A percentile compares a stretch with the other conserved stretches of the same genome.
Evolutionary conservation across 441 rosid genomes (phyloP).

Genomic region (Pelargonium myrrhifolium): DNA sequence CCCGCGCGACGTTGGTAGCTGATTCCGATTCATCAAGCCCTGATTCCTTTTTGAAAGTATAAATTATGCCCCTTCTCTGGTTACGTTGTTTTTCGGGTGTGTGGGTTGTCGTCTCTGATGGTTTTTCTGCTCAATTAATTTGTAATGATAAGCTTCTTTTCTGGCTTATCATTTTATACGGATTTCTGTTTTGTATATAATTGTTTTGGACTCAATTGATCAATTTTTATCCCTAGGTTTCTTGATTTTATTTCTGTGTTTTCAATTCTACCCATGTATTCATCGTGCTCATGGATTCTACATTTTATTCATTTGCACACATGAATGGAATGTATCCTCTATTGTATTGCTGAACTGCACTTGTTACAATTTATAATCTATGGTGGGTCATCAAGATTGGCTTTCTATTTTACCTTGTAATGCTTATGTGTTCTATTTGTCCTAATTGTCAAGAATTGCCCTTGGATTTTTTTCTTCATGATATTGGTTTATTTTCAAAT

Average conservation of each 20-base stretch:
- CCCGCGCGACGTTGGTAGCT: slow-evolving; percentile 43
- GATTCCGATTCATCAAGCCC: slow-evolving; percentile 16
- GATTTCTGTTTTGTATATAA: neutral
- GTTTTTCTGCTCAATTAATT: neutral
- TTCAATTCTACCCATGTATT: neutral
- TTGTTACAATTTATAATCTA: too few species aligned
- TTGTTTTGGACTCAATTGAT: neutral
- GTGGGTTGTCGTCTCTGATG: neutral
- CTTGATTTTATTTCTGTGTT: neutral
- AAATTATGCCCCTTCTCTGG: slow-evolving; percentile 34
- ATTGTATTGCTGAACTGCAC: too few species aligned
- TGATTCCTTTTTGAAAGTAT: slow-evolving; percentile 1
- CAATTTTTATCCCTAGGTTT: neutral
- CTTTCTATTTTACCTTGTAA: too few species aligned
- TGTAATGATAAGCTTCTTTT: neutral
- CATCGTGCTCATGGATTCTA: neutral
- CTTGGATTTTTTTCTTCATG: neutral
- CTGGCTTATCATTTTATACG: neutral
- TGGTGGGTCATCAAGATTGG: too few species aligned
- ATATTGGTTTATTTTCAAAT: neutral
- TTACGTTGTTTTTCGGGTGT: slow-evolving; percentile 14
- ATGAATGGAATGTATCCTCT: neutral
- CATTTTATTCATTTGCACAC: neutral
- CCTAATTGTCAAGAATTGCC: neutral
- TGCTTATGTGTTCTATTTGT: too few species aligned